Evolutionary conservation across 1,284 basidiomycete species (phyloP).

Genomic region (Phellinidium pouzarii): DNA sequence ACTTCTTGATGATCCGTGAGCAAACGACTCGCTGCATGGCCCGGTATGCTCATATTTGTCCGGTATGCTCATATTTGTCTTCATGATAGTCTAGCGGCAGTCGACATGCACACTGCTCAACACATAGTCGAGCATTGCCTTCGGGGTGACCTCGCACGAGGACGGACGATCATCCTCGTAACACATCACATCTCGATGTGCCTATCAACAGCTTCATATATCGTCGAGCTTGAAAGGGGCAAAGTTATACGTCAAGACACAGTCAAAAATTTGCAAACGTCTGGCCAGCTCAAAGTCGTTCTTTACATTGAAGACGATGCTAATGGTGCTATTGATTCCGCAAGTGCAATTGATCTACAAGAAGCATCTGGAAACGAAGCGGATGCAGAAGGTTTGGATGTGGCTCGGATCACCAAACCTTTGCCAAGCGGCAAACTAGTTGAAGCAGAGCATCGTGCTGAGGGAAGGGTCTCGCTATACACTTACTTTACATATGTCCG

Average conservation of each 20-base stretch:
- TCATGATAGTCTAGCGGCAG: conserved; percentile 62
- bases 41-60: no score
- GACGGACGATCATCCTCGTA: conserved; percentile 74
- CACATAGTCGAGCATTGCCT: conserved; percentile 64
- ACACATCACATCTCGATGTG: conserved; percentile 82
- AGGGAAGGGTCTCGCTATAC: conserved; percentile 40
- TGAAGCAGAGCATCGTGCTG: conserved; percentile 56
- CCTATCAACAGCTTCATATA: conserved; percentile 53
- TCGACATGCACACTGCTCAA: conserved; percentile 84
- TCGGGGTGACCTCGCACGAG: conserved; percentile 52
- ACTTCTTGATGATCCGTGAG: conserved; percentile 80
- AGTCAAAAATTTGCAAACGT: conserved; percentile 47
- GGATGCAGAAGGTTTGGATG: conserved; percentile 24
- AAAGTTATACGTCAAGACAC: conserved; percentile 50
- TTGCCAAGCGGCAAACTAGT: conserved; percentile 45
- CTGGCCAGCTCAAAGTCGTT: conserved; percentile 45
- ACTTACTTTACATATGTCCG: conserved; percentile 47
- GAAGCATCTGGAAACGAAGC: conserved; percentile 34
- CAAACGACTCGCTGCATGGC: not conserved
- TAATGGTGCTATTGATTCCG: conserved; percentile 23
- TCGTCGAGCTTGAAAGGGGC: conserved; percentile 62
- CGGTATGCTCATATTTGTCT: conserved; percentile 8
- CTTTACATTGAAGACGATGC: conserved; percentile 41
- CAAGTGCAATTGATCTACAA: conserved; percentile 19
- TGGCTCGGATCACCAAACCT: conserved; percentile 11